Base-by-base conservation (phyloP, 371 early-diverging fungal genomes). In the Basidiobolus meristosporus region DNA sequence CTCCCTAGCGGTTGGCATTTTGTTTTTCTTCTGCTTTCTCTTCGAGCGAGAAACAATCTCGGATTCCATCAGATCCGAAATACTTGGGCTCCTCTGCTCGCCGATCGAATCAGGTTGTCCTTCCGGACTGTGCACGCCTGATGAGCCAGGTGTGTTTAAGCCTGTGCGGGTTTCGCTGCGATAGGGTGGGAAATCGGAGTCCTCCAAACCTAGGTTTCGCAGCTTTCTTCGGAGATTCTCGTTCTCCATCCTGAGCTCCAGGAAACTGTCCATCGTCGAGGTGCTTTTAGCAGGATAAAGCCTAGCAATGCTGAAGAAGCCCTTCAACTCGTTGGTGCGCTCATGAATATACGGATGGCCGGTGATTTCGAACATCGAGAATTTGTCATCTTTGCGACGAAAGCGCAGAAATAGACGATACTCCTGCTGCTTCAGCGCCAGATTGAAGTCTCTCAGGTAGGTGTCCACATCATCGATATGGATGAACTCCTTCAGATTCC, bases 401-500 rank as follows among this genome's bases (percentile, higher is more conserved):
- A 68, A 66, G 4, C 66, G 57, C 41, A 60, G 63, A 43, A 61
- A 51, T 5, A 57, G 40, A 22, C 50, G 59, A 17, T 61, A 61
- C 26, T 54, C 59, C 16, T 56, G 52, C 3, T 57, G 54, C 1
- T 51, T 54, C 20, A 63, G 60, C 1, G 67, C 54, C 49, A 60
- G 41, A 41, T 62, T 60, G 36, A 63, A 61, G 36, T 60, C 66
- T 33, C 57, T 41, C 15, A 57, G 48, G 38, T 61, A 60, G 10
- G 58, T 55, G 43, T 63, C 63, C 21, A 62, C 51, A 39, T 73
- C 74, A 34, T 70, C 70, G 3, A 63, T 55, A 42, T 78, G 75
- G 5, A 73, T 39, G 48, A 68, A 65, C 21, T 69, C 69, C 19
- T 59, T 54, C n/a, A 78, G 32, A 9, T 52, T 49, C 4, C 59